Base-by-base conservation (phyloP, 129 eudicot species). In the Ambrosia trifida region DNA sequence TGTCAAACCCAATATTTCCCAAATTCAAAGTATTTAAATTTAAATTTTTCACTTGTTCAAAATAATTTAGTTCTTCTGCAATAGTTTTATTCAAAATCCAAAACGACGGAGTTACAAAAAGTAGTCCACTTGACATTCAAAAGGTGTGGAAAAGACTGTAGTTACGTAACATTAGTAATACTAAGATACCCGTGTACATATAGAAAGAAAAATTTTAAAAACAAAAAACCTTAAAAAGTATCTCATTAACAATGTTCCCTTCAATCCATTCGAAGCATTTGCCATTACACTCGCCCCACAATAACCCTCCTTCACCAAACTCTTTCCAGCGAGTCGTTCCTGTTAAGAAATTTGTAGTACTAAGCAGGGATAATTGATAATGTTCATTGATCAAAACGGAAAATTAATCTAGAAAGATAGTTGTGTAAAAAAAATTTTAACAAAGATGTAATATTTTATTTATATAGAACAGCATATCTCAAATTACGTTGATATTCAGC, bases 261-360 rank as follows among this genome's bases (percentile, higher is more conserved):
- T 84, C 89, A 50, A 95, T 80, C 99, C 99, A 95, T 74, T 95
- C 99, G 75, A 85, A 90, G 61, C 85, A 86, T 81, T 90, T 80
- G 51, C 85, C 79, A 59, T 75, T 86, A 77, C 99, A 95, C 78
- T 90, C 99, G 61, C 91, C 96, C 97, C 99, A 90, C 83, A 95
- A 70, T 71, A 88, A 80, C 62, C 99, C 99, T 74, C 97, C 99
- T 83, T 90, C 97, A 72, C 99, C 97, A 81, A 88, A 95, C 77
- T 90, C 97, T 45, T 87, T 83, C 99, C 99, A 95, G 44, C 91
- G 94, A 75, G 85, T 72, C 40, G 95, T 95, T 69, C 99, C 99
- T 95, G 84, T 64, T 73, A 64, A 79, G 60, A 54, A 69, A 41
- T 77, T 62, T 56, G 16, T 73, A 52, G 19, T 33, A 4, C 49